Evolutionary conservation across 1,139 yeast species (phyloP).

Genomic region (Magnusiomyces magnusii): DNA sequence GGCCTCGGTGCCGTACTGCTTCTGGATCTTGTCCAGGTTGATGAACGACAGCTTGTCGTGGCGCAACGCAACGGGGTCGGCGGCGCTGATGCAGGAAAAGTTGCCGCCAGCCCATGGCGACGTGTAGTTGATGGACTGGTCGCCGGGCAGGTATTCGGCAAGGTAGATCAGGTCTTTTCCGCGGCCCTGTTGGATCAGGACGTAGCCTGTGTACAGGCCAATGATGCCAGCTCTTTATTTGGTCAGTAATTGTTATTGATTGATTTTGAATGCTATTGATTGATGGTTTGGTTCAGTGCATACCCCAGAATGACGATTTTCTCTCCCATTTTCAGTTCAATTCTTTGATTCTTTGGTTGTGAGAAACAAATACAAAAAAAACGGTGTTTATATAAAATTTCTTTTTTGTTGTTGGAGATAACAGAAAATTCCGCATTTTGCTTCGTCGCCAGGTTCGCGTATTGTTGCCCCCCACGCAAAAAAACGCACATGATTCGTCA

Average conservation of each 20-base stretch:
- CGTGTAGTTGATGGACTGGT: constrained; percentile 50
- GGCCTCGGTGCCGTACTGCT: constrained; percentile 42
- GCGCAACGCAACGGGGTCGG: constrained; percentile 41
- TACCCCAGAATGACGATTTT: constrained; percentile 25
- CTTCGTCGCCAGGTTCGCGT: too few relatives aligned
- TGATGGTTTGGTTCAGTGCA: constrained; percentile 1
- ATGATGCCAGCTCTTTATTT: constrained; percentile 52
- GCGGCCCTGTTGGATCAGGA: constrained; percentile 40
- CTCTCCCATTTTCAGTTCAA: constrained; percentile 20
- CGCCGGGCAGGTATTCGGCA: constrained; percentile 55
- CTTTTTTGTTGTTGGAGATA: too few relatives aligned
- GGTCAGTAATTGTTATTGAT: not conserved
- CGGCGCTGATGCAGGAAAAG: constrained; percentile 54
- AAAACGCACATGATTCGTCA: too few relatives aligned
- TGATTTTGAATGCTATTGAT: too few relatives aligned
- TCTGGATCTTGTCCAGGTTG: constrained; percentile 38
- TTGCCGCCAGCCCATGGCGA: constrained; percentile 53
- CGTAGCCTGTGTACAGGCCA: constrained; percentile 57
- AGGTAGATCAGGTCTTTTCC: constrained; percentile 46
- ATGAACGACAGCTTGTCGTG: constrained; percentile 49
- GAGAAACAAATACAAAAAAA: too few relatives aligned
- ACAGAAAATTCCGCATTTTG: too few relatives aligned
- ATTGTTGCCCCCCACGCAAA: too few relatives aligned
- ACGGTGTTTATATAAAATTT: too few relatives aligned
- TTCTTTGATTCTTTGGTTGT: not conserved